These are phyloP conservation scores for Metarhizium rileyi DNA, from an alignment of 2,329 filamentous ascomycete species.

Conservation along the genomic window DNA sequence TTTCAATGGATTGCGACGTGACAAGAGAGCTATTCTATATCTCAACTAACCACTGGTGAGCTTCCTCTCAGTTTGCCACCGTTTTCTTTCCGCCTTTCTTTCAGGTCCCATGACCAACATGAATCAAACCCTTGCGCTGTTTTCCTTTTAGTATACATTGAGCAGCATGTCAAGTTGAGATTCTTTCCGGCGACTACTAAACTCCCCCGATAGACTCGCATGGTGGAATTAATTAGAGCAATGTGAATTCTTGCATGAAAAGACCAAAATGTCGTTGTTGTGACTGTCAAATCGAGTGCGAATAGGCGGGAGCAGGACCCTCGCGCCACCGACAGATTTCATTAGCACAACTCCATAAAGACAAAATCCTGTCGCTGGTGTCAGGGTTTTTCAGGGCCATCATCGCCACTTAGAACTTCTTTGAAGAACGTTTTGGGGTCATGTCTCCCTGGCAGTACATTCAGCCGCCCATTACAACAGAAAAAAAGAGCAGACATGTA, in stretches of 20 bases:
- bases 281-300: not conserved
- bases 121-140: too few species aligned
- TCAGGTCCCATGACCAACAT: too few species aligned
- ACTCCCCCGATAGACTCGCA: not conserved
- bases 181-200: too few species aligned
- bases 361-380: not conserved
- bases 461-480: not conserved
- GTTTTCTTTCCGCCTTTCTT: too few species aligned
- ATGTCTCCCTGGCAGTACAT: not conserved
- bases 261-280: not conserved
- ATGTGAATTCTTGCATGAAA: not conserved
- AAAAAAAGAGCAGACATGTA: not conserved
- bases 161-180: too few species aligned
- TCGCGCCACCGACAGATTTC: not conserved
- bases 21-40: too few species aligned
- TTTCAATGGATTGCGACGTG: too few species aligned
- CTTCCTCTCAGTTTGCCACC: too few species aligned
- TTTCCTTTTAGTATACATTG: too few species aligned
- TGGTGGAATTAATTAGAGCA: not conserved
- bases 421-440: not conserved
- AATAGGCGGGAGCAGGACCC: not conserved
- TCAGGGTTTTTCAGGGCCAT: not conserved
- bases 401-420: not conserved
- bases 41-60: too few species aligned
- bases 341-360: not conserved